Evolutionary conservation across 2,329 filamentous ascomycete species (phyloP), one percentile per base, ranked within the genome.

Genomic region (Xylaria sp.): DNA sequence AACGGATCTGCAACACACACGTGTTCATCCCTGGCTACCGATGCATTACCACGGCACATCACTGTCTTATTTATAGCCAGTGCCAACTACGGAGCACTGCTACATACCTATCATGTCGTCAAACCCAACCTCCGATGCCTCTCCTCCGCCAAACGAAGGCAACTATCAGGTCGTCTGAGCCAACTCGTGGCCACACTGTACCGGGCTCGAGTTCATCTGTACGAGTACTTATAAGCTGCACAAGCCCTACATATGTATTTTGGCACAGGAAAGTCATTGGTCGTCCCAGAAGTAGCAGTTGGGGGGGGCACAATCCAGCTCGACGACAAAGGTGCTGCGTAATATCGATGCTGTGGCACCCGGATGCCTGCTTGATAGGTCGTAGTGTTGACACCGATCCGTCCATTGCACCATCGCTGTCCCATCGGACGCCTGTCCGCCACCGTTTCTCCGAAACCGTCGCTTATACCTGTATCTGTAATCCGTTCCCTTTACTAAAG

Each of bases 1-100:
- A 48, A 53, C 47, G 16, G 52, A 54, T 47, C 49, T 56, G 59
- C 57, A 59, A 59, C 42, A 56, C 49, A 61, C 59, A 61, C 59
- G 59, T 61, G 59, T 56, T 52, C 55, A 61, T 54, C 57, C 59
- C 52, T 54, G 57, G 35, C 39, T 35, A 49, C 19, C 53, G 10
- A 39, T 13, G 51, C 47, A 46, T 50, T 34, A 42, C 51, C 50
- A 52, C 57, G 59, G 50, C 59, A 48, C 55, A 35, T 19, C 56
- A 46, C 50, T 35, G 49, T 19, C 42, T 52, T 35, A 52, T 55
- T 52, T 56, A 52, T 54, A 54, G 59, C 50, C 52, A 44, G 23
- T 48, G 19, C 23, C 23, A 30, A 30, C 23, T 30, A 30, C 23
- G 23, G 23, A 30, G 23, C 23, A 44, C 18, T 46, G 13, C 42